Base-by-base conservation (phyloP, 2,329 filamentous ascomycete species). In the Aspergillus candidus region DNA sequence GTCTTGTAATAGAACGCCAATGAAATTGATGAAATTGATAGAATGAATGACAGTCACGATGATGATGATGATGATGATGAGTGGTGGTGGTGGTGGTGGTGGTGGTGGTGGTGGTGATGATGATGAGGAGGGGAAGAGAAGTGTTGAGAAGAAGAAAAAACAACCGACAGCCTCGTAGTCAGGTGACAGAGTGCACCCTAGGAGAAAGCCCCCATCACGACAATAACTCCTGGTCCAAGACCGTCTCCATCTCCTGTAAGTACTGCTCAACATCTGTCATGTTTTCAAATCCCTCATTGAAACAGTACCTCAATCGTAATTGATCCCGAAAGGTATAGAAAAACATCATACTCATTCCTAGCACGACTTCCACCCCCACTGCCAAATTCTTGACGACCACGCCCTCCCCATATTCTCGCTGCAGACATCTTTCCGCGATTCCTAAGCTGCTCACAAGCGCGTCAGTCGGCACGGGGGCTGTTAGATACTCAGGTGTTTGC, bases 221-320 rank as follows among this genome's bases (percentile, higher is more conserved):
- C 40, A 35, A 35, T 14, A 44, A 36, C 14, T 40, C 32, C 32
- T 17, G 17, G 11, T 8, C n/a, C 22, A 44, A 13, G n/a, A 44
- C 11, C n/a, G 12, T 32, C 32, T 40, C 14, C 2, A 44, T 27
- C 5, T 40, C 37, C 32, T 44, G 15, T 32, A 44, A 31, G 35
- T 44, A 44, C 18, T 3, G 3, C 3, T 13, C 30, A 12, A 44
- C 33, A 11, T 44, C 22, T 10, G n/a, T 8, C 7, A 38, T 22
- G 12, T 40, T 34, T 18, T 44, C 22, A 15, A 40, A 40, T 12
- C 15, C 35, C 3, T 44, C 38, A n/a, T 44, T 44, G 17, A 44
- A 40, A 7, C 35, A n/a, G 10, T 40, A 40, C 11, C 35, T 33
- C 1, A 44, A 12, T 14, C 33, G 34, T n/a, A 46, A 11, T 15